Conservation (phyloP, 257 asterid genomes). For the Anisodus acutangulus region DNA sequence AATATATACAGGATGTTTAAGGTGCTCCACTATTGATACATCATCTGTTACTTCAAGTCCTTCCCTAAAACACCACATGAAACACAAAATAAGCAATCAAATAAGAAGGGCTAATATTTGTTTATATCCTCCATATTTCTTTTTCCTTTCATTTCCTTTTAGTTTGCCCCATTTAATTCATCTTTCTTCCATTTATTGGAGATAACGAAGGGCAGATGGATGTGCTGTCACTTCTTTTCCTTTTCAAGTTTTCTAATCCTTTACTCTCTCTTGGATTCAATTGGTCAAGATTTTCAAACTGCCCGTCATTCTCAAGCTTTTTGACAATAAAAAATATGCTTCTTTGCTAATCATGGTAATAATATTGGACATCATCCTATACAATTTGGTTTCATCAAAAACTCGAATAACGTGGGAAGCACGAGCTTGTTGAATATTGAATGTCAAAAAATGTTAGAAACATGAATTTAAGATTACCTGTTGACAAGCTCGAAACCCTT, state of each 20-base stretch:
- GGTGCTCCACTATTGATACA: slow-evolving; percentile 94
- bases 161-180: neutral
- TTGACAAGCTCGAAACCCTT: slow-evolving; percentile 87
- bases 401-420: neutral
- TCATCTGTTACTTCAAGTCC: slow-evolving; percentile 98
- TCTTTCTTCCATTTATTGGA: neutral
- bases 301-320: neutral
- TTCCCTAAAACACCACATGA: slow-evolving; percentile 58
- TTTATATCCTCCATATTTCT: slow-evolving; percentile 9
- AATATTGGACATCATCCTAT: neutral
- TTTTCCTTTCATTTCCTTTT: neutral
- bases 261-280: neutral
- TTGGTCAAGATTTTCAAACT: neutral
- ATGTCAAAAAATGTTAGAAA: neutral
- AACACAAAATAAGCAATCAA: neutral
- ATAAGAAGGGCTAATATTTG: neutral
- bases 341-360: neutral
- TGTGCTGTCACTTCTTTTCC: neutral
- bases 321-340: neutral
- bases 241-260: neutral
- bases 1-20: slow-evolving; percentile 91
- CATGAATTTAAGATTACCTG: slow-evolving; percentile 49
- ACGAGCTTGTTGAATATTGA: neutral
- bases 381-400: neutral
- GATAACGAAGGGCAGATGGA: neutral